phyloP scores from a whole-genome alignment of 495 filamentous ascomycete genomes.

The Bryoglossum gracile region DNA sequence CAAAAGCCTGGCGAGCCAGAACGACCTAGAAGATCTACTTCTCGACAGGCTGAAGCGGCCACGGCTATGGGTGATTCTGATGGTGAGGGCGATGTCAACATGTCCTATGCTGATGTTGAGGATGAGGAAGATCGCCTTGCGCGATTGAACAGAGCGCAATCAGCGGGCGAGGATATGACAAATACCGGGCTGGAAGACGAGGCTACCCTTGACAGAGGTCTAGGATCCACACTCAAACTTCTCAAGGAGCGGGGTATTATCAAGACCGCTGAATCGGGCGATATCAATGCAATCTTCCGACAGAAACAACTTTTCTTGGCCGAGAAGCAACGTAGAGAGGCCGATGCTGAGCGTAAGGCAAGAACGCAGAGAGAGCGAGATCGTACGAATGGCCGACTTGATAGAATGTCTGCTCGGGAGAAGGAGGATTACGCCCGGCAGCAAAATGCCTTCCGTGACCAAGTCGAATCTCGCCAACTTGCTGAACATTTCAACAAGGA shows the following conservation, averaged over 20 bases:
- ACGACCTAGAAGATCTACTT: constrained; percentile 38
- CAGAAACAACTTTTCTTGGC: constrained; percentile 73
- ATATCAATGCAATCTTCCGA: constrained; percentile 61
- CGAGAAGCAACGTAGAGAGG: constrained; percentile 66
- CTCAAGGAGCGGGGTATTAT: constrained; percentile 78
- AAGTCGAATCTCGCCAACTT: constrained; percentile 68
- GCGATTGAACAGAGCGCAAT: constrained; percentile 43
- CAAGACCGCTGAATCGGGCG: constrained; percentile 50
- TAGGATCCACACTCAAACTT: constrained; percentile 75
- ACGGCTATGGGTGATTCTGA: constrained; percentile 45
- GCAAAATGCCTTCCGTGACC: constrained; percentile 82
- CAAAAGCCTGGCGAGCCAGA: constrained; percentile 63
- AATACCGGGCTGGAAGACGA: constrained; percentile 81
- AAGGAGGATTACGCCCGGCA: constrained; percentile 81
- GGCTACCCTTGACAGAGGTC: constrained; percentile 62
- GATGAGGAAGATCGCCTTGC: constrained; percentile 45
- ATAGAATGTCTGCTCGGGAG: constrained; percentile 81
- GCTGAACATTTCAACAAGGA: constrained; percentile 76
- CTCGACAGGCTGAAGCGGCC: constrained; percentile 26
- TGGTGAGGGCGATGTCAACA: constrained; percentile 60
- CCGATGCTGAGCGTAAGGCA: constrained; percentile 68
- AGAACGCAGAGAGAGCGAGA: constrained; percentile 82
- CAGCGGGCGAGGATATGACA: constrained; percentile 47
- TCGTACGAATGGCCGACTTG: constrained; percentile 69
- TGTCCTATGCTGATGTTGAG: constrained; percentile 49